Percentiles rank a stretch among this genome's conserved stretches.
Evolutionary conservation across 192 early-diverging fungal species (phyloP).

Genomic region (Rhizoclosmatium globosum): DNA sequence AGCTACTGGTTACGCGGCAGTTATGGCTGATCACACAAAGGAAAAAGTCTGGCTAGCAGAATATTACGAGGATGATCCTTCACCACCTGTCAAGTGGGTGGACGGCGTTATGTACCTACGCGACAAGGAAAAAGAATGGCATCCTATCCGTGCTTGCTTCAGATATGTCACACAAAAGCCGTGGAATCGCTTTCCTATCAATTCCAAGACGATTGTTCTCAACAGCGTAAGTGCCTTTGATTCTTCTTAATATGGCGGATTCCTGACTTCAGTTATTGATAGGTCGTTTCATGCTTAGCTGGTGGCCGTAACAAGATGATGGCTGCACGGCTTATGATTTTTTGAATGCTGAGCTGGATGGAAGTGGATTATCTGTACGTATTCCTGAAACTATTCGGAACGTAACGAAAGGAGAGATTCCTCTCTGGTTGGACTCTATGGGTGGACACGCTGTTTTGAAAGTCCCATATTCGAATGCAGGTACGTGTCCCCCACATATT

Average conservation of each 20-base stretch:
- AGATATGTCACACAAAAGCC: conserved; percentile 90
- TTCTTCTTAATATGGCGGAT: not conserved
- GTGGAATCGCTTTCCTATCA: conserved; percentile 85
- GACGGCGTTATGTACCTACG: conserved; percentile 78
- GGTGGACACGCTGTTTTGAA: conserved; percentile 87
- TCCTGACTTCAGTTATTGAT: not conserved
- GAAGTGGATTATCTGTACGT: conserved; percentile 70
- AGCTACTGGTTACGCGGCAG: conserved; percentile 81
- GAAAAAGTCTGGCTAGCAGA: conserved; percentile 84
- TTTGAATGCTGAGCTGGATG: conserved; percentile 81
- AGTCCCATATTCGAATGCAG: conserved; percentile 86
- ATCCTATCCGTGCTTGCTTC: conserved; percentile 87
- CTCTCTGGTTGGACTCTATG: conserved; percentile 83
- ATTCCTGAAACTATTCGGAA: conserved; percentile 86
- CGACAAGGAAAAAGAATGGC: conserved; percentile 74
- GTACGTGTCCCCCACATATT: conserved; percentile 8
- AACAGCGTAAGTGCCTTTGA: conserved; percentile 58
- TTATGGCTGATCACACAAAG: conserved; percentile 77
- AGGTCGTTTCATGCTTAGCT: conserved; percentile 83
- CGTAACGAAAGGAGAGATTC: conserved; percentile 81
- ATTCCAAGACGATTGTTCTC: conserved; percentile 78
- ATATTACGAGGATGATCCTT: conserved; percentile 74
- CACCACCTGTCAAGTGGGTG: conserved; percentile 82
- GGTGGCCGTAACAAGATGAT: conserved; percentile 93
- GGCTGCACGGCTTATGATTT: conserved; percentile 89